phyloP scores from a whole-genome alignment of 192 early-diverging fungal species.

The Umbelopsis sp. region DNA sequence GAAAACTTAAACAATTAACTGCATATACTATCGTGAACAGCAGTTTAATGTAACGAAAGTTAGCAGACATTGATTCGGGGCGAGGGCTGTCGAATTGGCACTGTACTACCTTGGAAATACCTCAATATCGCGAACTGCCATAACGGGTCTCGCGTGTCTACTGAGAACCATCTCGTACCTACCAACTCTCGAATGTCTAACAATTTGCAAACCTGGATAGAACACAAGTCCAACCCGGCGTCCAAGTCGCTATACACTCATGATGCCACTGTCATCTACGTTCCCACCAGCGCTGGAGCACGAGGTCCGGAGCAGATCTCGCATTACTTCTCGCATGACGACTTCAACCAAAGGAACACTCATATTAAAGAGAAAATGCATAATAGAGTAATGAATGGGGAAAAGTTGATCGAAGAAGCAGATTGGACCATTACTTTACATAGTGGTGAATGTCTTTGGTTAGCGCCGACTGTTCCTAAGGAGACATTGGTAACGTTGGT shows the following conservation, averaged over 20 bases:
- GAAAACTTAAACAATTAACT: neutral
- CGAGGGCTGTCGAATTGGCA: slow-evolving; percentile 25
- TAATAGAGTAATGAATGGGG: slow-evolving; percentile 18
- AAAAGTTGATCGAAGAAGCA: slow-evolving; percentile 38
- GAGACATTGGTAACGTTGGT: slow-evolving; percentile 24
- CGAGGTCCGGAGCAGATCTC: slow-evolving; percentile 32
- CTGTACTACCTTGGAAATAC: slow-evolving; percentile 19
- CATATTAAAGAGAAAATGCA: slow-evolving; percentile 33
- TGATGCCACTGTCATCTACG: slow-evolving; percentile 44
- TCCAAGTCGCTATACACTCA: slow-evolving; percentile 26
- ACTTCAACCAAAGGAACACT: slow-evolving; percentile 27
- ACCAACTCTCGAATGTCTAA: slow-evolving; percentile 14
- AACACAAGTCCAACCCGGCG: slow-evolving; percentile 8
- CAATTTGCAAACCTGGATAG: slow-evolving; percentile 15
- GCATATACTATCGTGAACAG: neutral
- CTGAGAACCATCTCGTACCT: slow-evolving; percentile 4
- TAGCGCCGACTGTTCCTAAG: slow-evolving; percentile 27
- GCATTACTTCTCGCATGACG: slow-evolving; percentile 27
- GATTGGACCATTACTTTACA: slow-evolving; percentile 36
- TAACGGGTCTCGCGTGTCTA: slow-evolving; percentile 14
- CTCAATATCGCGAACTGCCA: slow-evolving; percentile 20
- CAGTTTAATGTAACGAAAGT: too few species aligned
- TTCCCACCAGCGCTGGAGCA: slow-evolving; percentile 46
- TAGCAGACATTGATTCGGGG: too few species aligned
- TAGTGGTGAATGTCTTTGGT: slow-evolving; percentile 31